Base-by-base conservation (phyloP, 805 yeast genomes). In the Starmerella floricola region DNA sequence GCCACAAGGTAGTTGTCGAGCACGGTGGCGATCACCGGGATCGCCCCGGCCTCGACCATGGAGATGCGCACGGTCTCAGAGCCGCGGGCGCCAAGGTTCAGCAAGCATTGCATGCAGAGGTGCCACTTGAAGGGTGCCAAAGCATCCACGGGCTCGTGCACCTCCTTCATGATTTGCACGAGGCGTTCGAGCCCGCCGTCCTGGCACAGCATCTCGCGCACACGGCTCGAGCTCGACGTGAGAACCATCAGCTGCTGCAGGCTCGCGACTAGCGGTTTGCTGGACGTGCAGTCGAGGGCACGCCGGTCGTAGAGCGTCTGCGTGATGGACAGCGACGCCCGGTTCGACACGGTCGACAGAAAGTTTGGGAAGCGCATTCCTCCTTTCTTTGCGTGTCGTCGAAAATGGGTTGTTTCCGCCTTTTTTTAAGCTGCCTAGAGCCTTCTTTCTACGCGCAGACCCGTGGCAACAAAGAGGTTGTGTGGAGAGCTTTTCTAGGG, bases 51-150 rank as follows among this genome's bases (percentile, higher is more conserved):
- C 48, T 81, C 78, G 8, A 86, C 95, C 6, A 91, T 82, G 54
- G 86, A 76, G 52, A 79, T 77, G 39, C 98, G 69, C 37, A 87
- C 83, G 40, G 68, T 65, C 60, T 87, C 96, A 1, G 93, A 77
- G 19, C 98, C 98, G 51, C 96, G 71, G 1, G 96, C 86, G 12
- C 96, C 95, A 16, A 88, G 76, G 42, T 85, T 70, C 1, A 88
- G 94, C 42, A 88, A 65, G 58, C 96, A 87, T 64, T 88, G 98
- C 56, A 91, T 77, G 0, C 96, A 83, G 41, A 88, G 65, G 5
- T 94, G 83, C 98, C 98, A 88, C 64, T 88, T 88, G 95, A 95
- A 88, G 0, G 94, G 87, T n/a, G 80, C 48, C 8, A 54, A 42
- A n/a, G 46, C 39, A 21, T 44, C 48, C 26, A 30, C 44, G 21